Percentiles rank a stretch among this genome's conserved stretches.
Conservation (phyloP, 2,329 filamentous ascomycete species). For the Fusarium tanahbumbuense region DNA sequence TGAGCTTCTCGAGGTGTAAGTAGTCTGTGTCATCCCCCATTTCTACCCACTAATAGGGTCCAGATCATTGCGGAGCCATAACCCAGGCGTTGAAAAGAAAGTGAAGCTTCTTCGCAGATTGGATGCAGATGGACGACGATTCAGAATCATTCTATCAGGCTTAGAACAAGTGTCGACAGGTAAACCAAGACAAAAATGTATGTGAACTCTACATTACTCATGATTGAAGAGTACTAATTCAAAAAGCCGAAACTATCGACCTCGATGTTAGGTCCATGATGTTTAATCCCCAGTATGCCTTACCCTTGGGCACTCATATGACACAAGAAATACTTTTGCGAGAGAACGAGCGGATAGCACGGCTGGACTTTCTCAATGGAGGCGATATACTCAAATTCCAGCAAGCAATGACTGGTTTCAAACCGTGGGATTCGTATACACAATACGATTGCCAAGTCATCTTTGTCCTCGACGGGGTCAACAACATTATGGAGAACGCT, state of each 20-base stretch:
- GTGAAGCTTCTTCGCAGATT: slow-evolving; percentile 46
- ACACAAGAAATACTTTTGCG: slow-evolving; percentile 47
- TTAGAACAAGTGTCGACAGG: slow-evolving; percentile 37
- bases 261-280: slow-evolving; percentile 48
- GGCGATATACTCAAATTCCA: slow-evolving; percentile 49
- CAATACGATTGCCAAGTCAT: slow-evolving; percentile 47
- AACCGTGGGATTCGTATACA: slow-evolving; percentile 44
- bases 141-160: slow-evolving; percentile 46
- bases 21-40: no score
- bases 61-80: slow-evolving; percentile 38
- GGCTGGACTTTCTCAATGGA: slow-evolving; percentile 44
- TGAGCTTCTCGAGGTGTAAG: slow-evolving; percentile 47
- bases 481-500: slow-evolving; percentile 45
- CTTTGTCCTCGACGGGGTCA: slow-evolving; percentile 46
- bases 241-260: slow-evolving; percentile 45
- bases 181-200: slow-evolving; percentile 41
- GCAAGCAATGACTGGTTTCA: slow-evolving; percentile 51
- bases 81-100: slow-evolving; percentile 37
- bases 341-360: slow-evolving; percentile 49
- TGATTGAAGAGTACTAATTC: slow-evolving; percentile 16
- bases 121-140: slow-evolving; percentile 43
- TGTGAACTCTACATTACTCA: background rate
- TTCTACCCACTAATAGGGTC: slow-evolving; percentile 1
- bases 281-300: slow-evolving; percentile 48
- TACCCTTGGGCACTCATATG: slow-evolving; percentile 36